These are phyloP conservation scores for Wickerhamomyces kurtzmanii DNA, from an alignment of 805 yeast species.

Conservation along the genomic window DNA sequence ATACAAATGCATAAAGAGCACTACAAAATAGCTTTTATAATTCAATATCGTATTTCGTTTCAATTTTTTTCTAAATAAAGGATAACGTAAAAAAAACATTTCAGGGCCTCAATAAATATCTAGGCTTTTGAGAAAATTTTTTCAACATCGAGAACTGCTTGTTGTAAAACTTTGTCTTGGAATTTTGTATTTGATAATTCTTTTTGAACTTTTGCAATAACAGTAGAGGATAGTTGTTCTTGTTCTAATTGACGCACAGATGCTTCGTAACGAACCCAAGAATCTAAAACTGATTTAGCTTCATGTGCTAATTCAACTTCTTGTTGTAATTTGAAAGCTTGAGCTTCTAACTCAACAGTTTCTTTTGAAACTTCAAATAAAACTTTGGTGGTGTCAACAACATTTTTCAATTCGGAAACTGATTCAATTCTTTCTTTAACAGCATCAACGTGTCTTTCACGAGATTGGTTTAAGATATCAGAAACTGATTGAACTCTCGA, in stretches of 20 bases:
- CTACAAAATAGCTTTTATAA: constrained; percentile 3
- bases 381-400: constrained; percentile 83
- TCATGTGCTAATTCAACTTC: constrained; percentile 76
- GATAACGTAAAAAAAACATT: not conserved
- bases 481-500: constrained; percentile 75
- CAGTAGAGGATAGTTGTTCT: constrained; percentile 78
- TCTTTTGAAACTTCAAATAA: constrained; percentile 93
- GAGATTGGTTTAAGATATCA: constrained; percentile 76
- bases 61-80: not conserved
- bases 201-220: constrained; percentile 80
- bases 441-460: constrained; percentile 84
- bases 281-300: constrained; percentile 93
- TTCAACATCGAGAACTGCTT: constrained; percentile 90
- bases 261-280: constrained; percentile 98
- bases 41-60: constrained; percentile 3
- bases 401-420: constrained; percentile 85
- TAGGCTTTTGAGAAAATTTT: constrained; percentile 48
- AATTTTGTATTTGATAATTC: constrained; percentile 81
- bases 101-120: constrained; percentile 3
- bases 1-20: too few species aligned
- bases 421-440: constrained; percentile 87
- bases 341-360: constrained; percentile 92
- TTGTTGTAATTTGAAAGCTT: constrained; percentile 90
- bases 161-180: constrained; percentile 87
- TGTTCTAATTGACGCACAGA: constrained; percentile 95